A percentile compares a stretch with the other conserved stretches of the same genome.
These are phyloP conservation scores for Ogataea trehalophila DNA, from an alignment of 805 yeast species.

Conservation along the genomic window DNA sequence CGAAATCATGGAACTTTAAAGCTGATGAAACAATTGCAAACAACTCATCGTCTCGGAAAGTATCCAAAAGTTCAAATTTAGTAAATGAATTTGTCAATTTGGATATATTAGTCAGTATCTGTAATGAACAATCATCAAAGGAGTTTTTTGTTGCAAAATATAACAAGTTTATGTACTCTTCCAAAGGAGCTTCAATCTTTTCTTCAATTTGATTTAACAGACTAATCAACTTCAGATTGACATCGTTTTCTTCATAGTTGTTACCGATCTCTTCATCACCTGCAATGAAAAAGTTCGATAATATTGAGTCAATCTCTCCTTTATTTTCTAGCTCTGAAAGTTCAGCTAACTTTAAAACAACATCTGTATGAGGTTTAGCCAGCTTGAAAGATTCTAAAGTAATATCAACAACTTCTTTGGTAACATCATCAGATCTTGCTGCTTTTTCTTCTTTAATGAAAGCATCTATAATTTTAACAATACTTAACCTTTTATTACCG, in stretches of 20 bases:
- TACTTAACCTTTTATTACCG: conserved; percentile 23
- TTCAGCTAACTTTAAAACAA: conserved; percentile 19
- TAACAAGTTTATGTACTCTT: conserved; percentile 25
- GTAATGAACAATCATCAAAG: conserved; percentile 20
- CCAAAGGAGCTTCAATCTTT: conserved; percentile 16
- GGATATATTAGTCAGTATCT: conserved; percentile 18
- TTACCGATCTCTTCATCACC: conserved; percentile 26
- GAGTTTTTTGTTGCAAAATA: conserved; percentile 27
- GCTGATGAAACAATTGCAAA: conserved; percentile 23
- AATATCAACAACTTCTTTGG: conserved; percentile 22
- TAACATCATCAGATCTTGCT: conserved; percentile 10
- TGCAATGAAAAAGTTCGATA: conserved; percentile 23
- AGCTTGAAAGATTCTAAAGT: conserved; percentile 28
- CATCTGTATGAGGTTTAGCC: conserved; percentile 25
- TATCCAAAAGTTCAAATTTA: conserved; percentile 2
- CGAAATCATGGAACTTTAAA: conserved; percentile 16
- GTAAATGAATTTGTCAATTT: conserved; percentile 5
- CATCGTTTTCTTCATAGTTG: conserved; percentile 24
- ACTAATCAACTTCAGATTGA: conserved; percentile 14
- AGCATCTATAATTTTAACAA: conserved; percentile 24
- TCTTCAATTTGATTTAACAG: conserved; percentile 16
- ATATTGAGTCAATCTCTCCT: conserved; percentile 10
- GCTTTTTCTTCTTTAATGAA: conserved; percentile 23
- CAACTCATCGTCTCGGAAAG: conserved; percentile 23
- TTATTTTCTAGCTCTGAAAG: conserved; percentile 11